Evolutionary conservation across 2,329 filamentous ascomycete species (phyloP).

Genomic region (Stagonosporopsis rhizophila): DNA sequence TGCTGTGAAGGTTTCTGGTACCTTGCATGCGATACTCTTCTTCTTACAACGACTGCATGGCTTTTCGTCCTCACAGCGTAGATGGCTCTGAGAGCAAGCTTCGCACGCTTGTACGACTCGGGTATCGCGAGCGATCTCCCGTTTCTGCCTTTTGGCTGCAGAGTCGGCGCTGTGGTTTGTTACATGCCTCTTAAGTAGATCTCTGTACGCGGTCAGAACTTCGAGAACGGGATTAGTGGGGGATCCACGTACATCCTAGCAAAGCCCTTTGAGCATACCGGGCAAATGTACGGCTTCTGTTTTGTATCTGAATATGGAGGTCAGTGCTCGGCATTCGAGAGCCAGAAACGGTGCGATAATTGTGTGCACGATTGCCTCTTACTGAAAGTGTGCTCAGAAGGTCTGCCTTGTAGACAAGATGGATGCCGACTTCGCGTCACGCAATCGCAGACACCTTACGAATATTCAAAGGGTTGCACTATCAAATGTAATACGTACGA

Average conservation of each 20-base stretch:
- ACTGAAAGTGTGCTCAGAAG: not conserved
- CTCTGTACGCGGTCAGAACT: slow-evolving; percentile 37
- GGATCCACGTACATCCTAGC: slow-evolving; percentile 49
- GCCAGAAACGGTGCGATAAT: not conserved
- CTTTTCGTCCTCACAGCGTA: slow-evolving; percentile 63
- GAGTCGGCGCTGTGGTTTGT: slow-evolving; percentile 53
- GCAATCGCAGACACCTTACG: not conserved
- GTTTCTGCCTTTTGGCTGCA: slow-evolving; percentile 35
- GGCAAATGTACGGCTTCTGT: slow-evolving; percentile 56
- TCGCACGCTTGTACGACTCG: slow-evolving; percentile 57
- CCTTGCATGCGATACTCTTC: slow-evolving; percentile 55
- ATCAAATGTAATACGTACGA: slow-evolving; percentile 40
- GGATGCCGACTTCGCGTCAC: not conserved
- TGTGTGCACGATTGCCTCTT: not conserved
- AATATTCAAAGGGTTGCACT: not conserved
- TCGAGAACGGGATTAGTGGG: not conserved
- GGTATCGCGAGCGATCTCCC: slow-evolving; percentile 35
- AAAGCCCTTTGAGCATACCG: slow-evolving; percentile 56
- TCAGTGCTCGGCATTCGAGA: slow-evolving; percentile 14
- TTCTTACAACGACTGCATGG: slow-evolving; percentile 61
- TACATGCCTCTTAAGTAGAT: slow-evolving; percentile 60
- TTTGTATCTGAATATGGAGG: slow-evolving; percentile 41
- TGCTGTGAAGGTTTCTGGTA: slow-evolving; percentile 23
- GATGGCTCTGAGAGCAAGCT: slow-evolving; percentile 59
- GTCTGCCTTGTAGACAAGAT: not conserved